Base-by-base conservation (phyloP, 1,284 basidiomycete species). In the Malassezia slooffiae region DNA sequence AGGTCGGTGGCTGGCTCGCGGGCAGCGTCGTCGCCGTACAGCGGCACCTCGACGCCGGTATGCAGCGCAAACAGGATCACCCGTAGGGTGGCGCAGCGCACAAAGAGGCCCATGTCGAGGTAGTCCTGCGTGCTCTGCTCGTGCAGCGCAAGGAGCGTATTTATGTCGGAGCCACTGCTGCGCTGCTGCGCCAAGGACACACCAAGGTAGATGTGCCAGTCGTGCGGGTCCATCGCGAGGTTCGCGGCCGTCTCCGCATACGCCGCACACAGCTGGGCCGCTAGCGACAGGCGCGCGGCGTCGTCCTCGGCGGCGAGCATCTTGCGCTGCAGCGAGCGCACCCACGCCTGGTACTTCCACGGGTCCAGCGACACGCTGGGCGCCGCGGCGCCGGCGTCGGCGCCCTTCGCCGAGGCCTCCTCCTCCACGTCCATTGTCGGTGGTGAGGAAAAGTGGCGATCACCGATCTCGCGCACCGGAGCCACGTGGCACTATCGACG, bases 81-180 rank as follows among this genome's bases (percentile, higher is more conserved):
- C 15, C 22, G 21, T 13, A 59, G 29, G 32, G 50, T 46, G 15
- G 58, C 44, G 29, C 49, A 57, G 20, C 55, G 35, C 21, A 47
- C 43, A 39, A 47, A 51, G 17, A 59, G 41, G 5, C 35, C 24
- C 11, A 36, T 32, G 5, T 47, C 51, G 1, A 43, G 23, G 10
- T 41, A 33, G 17, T 51, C 45, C 3, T 33, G 17, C 1, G 36
- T 43, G 13, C 51, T 49, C 21, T 41, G 28, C n/a, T 49, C 42
- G 34, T 62, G 59, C 29, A 57, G 32, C 12, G 47, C 48, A 8
- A 57, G 45, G 3, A 59, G 19, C 1, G 7, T n/a, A 2, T 37
- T 27, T 4, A 33, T n/a, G n/a, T n/a, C n/a, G n/a, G n/a, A n/a
- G n/a, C n/a, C n/a, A n/a, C n/a, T n/a, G n/a, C n/a, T n/a, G n/a